These are phyloP conservation scores for Psidium guajava DNA, from an alignment of 345 rosid species.

Conservation along the genomic window DNA sequence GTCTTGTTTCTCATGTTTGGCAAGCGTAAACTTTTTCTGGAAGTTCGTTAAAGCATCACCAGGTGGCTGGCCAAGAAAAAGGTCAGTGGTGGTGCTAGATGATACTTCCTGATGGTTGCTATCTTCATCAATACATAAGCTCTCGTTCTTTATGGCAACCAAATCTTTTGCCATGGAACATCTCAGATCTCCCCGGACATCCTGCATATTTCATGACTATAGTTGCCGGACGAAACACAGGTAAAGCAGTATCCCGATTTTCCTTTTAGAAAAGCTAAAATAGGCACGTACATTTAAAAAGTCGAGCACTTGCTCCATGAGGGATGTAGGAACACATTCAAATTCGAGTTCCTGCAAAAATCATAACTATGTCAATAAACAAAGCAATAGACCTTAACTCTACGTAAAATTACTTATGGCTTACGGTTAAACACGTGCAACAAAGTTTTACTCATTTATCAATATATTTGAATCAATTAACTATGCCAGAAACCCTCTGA, in stretches of 20 bases:
- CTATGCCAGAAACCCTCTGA: neutral
- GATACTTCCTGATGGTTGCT: conserved; percentile 6
- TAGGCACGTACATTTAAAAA: conserved; percentile 61
- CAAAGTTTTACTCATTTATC: neutral
- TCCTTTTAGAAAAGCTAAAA: neutral
- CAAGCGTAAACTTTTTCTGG: conserved; percentile 68
- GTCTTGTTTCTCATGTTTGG: conserved; percentile 60
- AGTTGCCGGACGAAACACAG: conserved; percentile 2
- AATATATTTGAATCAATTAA: neutral
- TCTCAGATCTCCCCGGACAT: conserved; percentile 85
- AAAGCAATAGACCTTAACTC: neutral
- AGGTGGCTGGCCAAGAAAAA: conserved; percentile 12
- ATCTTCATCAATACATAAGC: conserved; percentile 42
- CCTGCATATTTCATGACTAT: conserved; percentile 42
- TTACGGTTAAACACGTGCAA: neutral
- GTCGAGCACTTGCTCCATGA: conserved; percentile 78
- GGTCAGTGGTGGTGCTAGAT: conserved; percentile 15
- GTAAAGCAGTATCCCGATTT: neutral
- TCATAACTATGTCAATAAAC: neutral
- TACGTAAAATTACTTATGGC: neutral
- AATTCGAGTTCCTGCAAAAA: conserved; percentile 61
- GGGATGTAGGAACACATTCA: conserved; percentile 91
- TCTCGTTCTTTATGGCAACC: conserved; percentile 68
- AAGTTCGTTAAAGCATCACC: conserved; percentile 39
- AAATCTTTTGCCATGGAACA: conserved; percentile 84